Evolutionary conservation across 805 yeast genomes (phyloP), one percentile per base, ranked within the genome.

Genomic region (Kockiozyma suomiensis): DNA sequence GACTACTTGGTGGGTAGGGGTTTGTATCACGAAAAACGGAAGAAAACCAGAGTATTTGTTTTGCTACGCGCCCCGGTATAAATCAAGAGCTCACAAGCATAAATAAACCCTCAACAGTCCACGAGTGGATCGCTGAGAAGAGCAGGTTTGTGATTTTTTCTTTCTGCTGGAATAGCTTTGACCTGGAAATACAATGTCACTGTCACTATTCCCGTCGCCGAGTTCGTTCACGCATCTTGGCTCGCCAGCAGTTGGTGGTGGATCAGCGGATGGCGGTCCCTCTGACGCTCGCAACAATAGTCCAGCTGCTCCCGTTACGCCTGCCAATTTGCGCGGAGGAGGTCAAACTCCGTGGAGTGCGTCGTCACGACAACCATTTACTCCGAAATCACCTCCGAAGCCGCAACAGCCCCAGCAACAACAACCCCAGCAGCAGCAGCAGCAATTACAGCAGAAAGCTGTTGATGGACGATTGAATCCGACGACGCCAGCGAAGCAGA

Each of bases 371-470:
- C 52, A 45, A 35, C 35, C 21, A 4, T 45, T 26, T 28, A 41
- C 46, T 26, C 46, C 46, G 23, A 45, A 45, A 13, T 26, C 48
- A 4, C 48, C 48, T 33, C 35, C 35, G 48, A 23, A 35, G 1
- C 17, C n/a, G 8, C 48, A 45, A 7, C 48, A 26, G 35, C 48
- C 32, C 21, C 52, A 32, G 51, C 41, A 48, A 4, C 58, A 23
- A 37, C 58, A 59, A 33, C 54, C 43, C n/a, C 58, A 43, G 28
- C 58, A 58, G 26, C 59, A 60, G 33, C n/a, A n/a, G n/a, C n/a
- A 30, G 33, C 33, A 30, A 30, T 6, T 30, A 6, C 61, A 51
- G 4, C 56, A 52, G 38, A 50, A 37, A 26, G 33, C 30, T 45
- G 46, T 45, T 12, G 35, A 43, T 26, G 52, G 45, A 6, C 25